Percentiles rank a stretch among this genome's conserved stretches.
These are phyloP conservation scores for Neocucurbitaria cava DNA, from an alignment of 2,329 filamentous ascomycete genomes.

Conservation along the genomic window DNA sequence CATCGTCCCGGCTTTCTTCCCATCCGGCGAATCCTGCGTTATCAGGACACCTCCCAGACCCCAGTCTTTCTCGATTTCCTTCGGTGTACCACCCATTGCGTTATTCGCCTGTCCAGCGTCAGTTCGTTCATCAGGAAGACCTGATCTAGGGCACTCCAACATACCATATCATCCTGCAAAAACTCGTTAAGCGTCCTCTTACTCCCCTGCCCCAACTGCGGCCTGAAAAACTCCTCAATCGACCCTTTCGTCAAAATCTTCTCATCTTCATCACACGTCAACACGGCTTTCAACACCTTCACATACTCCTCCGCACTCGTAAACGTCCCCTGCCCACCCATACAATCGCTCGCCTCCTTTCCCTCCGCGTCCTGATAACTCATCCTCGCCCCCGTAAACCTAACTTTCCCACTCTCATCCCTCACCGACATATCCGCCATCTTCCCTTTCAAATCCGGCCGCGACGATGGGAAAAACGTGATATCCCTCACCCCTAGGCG, in stretches of 20 bases:
- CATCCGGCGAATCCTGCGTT: slow-evolving; percentile 23
- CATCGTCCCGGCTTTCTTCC: slow-evolving; percentile 38
- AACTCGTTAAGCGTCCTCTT: slow-evolving; percentile 44
- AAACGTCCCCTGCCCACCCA: slow-evolving; percentile 37
- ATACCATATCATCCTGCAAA: slow-evolving; percentile 24
- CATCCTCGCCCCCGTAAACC: slow-evolving; percentile 3
- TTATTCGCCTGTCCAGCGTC: slow-evolving; percentile 19
- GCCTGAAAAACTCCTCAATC: slow-evolving; percentile 39
- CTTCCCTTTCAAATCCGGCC: slow-evolving; percentile 28
- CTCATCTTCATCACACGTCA: slow-evolving; percentile 33
- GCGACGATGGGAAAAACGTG: slow-evolving; percentile 57
- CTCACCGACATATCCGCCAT: slow-evolving; percentile 40
- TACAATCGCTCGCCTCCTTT: slow-evolving; percentile 24
- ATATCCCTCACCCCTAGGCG: slow-evolving; percentile 58
- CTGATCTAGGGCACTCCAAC: neutral
- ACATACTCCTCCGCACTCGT: slow-evolving; percentile 32
- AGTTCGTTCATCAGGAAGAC: neutral
- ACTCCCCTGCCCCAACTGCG: slow-evolving; percentile 32
- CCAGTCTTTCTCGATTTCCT: slow-evolving; percentile 31
- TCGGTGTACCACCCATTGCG: slow-evolving; percentile 31
- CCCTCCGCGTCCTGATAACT: slow-evolving; percentile 24
- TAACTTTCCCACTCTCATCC: slow-evolving; percentile 20
- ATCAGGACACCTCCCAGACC: slow-evolving; percentile 42
- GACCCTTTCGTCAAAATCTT: slow-evolving; percentile 34
- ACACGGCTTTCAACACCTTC: slow-evolving; percentile 38